Conservation (phyloP, 805 yeast species). For the Candida easanensis region DNA sequence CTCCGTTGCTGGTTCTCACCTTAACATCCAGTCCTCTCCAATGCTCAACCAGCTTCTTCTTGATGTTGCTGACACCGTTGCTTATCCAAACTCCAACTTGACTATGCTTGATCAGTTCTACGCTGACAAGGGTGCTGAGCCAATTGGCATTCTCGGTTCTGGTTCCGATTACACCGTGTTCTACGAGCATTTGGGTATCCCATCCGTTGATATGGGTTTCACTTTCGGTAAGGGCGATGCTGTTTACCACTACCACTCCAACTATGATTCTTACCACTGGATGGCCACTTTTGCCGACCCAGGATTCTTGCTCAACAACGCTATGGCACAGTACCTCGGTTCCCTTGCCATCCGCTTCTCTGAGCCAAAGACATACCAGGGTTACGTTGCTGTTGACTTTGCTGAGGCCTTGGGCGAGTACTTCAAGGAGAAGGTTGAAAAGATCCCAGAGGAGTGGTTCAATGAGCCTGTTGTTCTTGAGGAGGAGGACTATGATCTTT, state of each 20-base stretch:
- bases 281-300: conserved; percentile 63
- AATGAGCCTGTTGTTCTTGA: conserved; percentile 15
- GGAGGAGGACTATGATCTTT: conserved; percentile 10
- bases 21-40: conserved; percentile 55
- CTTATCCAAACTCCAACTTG: conserved; percentile 38
- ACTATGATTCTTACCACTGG: conserved; percentile 73
- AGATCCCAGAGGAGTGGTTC: conserved; percentile 41
- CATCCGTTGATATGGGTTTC: conserved; percentile 62
- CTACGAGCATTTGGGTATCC: conserved; percentile 56
- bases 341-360: conserved; percentile 44
- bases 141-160: conserved; percentile 52
- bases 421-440: conserved; percentile 33
- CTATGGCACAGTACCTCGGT: conserved; percentile 53
- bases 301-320: conserved; percentile 55
- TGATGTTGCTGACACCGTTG: conserved; percentile 41
- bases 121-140: conserved; percentile 27
- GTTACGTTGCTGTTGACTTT: conserved; percentile 35
- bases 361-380: conserved; percentile 46
- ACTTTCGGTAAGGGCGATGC: conserved; percentile 43
- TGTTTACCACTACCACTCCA: conserved; percentile 73
- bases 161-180: conserved; percentile 71
- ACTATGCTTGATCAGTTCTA: conserved; percentile 29
- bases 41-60: conserved; percentile 46
- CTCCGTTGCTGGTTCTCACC: conserved; percentile 54
- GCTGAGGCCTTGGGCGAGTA: conserved; percentile 36